Evolutionary conservation across 257 asterid species (phyloP), one percentile per base, ranked within the genome.

Genomic region (Ilex aquifolium): DNA sequence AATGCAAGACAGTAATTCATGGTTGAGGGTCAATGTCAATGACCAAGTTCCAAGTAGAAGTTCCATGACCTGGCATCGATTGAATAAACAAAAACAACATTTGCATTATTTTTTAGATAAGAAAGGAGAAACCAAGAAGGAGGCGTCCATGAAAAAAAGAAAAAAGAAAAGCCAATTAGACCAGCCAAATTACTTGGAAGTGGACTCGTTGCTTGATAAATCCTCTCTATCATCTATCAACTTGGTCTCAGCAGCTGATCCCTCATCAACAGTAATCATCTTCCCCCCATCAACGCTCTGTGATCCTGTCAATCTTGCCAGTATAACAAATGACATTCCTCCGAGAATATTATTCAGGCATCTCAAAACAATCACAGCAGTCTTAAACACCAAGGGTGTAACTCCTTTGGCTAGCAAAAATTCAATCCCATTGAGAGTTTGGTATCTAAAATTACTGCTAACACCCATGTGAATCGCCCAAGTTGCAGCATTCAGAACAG

Each of bases 381-480:
- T 66, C 80, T 91, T 91, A 68, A 91, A 91, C 8, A 84, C 62
- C 27, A 79, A 42, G 0, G 96, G 88, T 1, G 89, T 72, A 30
- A 88, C 59, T 0, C 79, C 87, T 77, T 84, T 86, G 30, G 71
- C 95, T 13, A 91, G 75, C 82, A 88, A 31, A 61, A 67, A 91
- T 86, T 91, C 96, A 8, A 85, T 12, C 0, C 95, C 98, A 9
- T 91, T 91, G 61, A 91, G 74, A 1, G 94, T 81, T 64, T 91
- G 98, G 83, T 91, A 91, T 68, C 96, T 82, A 21, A 91, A 70
- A 56, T 91, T 91, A 65, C 91, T 79, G 79, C 94, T 91, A 6
- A 86, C 36, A 7, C 95, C 96, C 98, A 91, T 91, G 82, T 91
- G 96, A 50, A 71, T 63, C 2, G 98, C 95, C 98, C 98, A 91